Evolutionary conservation across 345 rosid genomes (phyloP).

Genomic region (Sonneratia alba): DNA sequence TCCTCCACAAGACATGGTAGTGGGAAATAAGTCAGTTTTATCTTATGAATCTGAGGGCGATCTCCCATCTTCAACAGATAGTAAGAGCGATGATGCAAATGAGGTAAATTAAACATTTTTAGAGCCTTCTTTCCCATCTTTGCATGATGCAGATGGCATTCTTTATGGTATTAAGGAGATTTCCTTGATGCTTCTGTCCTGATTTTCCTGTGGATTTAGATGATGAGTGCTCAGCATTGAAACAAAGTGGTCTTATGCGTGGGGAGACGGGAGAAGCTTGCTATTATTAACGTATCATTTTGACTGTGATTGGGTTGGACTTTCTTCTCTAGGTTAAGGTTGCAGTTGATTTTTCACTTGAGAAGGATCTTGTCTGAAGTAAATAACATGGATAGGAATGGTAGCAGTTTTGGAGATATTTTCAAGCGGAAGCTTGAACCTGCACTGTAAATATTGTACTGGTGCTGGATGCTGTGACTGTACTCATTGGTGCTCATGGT

Average conservation of each 20-base stretch:
- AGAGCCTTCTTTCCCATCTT: background rate
- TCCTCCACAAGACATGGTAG: conserved; percentile 1
- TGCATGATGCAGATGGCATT: background rate
- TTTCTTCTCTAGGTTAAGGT: background rate
- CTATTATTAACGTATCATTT: background rate
- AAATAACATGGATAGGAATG: background rate
- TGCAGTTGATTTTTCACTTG: background rate
- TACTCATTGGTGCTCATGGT: background rate
- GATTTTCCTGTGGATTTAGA: background rate
- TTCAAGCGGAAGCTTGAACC: background rate
- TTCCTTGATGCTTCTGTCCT: background rate
- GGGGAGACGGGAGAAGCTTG: background rate
- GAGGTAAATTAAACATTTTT: background rate
- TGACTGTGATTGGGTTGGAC: background rate
- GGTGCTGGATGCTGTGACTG: background rate
- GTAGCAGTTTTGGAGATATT: background rate
- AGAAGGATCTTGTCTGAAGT: background rate
- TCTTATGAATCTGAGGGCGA: background rate
- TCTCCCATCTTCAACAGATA: background rate
- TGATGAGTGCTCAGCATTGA: background rate
- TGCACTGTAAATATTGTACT: background rate
- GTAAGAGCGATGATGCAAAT: background rate
- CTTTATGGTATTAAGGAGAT: background rate
- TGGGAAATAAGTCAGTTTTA: conserved; percentile 1
- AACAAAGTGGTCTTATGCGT: background rate